Percentiles rank a stretch among this genome's conserved stretches.
These are phyloP conservation scores for Jasminum sambac DNA, from an alignment of 257 asterid genomes.

Conservation along the genomic window DNA sequence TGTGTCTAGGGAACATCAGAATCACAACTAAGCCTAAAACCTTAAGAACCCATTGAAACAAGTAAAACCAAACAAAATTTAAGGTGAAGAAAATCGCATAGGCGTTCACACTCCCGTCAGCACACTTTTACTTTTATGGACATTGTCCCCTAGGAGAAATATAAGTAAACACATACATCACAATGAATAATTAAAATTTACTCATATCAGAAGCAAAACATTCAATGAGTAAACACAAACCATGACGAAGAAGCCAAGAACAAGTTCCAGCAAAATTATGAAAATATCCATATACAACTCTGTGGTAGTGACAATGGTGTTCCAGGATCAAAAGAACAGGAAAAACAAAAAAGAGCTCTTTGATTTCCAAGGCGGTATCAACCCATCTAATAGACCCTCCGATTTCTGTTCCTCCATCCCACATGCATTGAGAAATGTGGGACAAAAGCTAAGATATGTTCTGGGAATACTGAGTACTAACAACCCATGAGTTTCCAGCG, in stretches of 20 bases:
- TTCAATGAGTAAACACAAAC: not conserved
- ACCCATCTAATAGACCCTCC: not conserved
- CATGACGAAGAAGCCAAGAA: not conserved
- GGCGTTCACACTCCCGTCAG: constrained; percentile 79
- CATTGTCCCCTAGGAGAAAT: constrained; percentile 46
- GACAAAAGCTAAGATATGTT: not conserved
- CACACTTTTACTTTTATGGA: constrained; percentile 72
- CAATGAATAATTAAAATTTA: not conserved
- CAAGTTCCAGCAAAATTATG: not conserved
- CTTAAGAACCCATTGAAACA: constrained; percentile 2
- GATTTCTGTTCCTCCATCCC: not conserved
- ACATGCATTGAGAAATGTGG: not conserved
- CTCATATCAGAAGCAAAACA: not conserved
- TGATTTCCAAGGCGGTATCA: not conserved
- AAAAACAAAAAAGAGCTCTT: not conserved
- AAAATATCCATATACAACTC: not conserved
- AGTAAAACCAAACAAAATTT: constrained; percentile 16
- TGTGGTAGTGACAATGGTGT: not conserved
- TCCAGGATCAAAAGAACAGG: not conserved
- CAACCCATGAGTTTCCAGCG: not conserved
- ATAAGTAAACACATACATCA: not conserved
- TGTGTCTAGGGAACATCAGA: constrained; percentile 7
- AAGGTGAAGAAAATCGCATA: constrained; percentile 42
- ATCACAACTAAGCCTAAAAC: constrained; percentile 11
- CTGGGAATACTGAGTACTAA: not conserved